A percentile compares a stretch with the other conserved stretches of the same genome.
Conservation (phyloP, 2,329 filamentous ascomycete species). For the Phyllosticta citrichinensis region DNA sequence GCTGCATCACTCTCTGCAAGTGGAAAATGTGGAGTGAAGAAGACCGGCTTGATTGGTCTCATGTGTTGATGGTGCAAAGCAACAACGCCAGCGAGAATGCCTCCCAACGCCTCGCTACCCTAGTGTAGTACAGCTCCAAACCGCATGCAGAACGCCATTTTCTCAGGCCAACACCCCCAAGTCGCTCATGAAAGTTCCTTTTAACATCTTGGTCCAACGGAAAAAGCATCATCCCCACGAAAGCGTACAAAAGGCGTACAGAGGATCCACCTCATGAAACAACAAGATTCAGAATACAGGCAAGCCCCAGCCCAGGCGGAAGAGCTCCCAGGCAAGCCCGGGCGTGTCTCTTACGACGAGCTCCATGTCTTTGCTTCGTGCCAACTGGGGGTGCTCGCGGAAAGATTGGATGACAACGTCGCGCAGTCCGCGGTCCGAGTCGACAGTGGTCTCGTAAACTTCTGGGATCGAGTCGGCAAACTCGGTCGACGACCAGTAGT, state of each 20-base stretch:
- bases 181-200: background rate
- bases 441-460: constrained; percentile 40
- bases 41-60: background rate
- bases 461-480: constrained; percentile 39
- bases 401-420: constrained; percentile 40
- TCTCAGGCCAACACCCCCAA: no score
- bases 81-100: background rate
- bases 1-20: no score
- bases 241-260: no score
- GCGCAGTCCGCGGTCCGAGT: constrained; percentile 39
- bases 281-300: constrained; percentile 21
- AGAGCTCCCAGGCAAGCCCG: constrained; percentile 38
- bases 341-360: constrained; percentile 35
- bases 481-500: constrained; percentile 32
- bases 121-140: background rate
- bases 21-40: background rate
- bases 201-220: background rate
- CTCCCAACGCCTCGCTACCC: background rate
- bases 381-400: constrained; percentile 35
- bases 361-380: constrained; percentile 36
- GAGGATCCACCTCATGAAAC: background rate
- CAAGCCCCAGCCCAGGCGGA: constrained; percentile 37
- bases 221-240: no score
- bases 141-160: no score
- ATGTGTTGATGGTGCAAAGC: background rate